Percentiles rank a stretch among this genome's conserved stretches.
Conservation (phyloP, 2,329 filamentous ascomycete genomes). For the Penicillium frequentans region DNA sequence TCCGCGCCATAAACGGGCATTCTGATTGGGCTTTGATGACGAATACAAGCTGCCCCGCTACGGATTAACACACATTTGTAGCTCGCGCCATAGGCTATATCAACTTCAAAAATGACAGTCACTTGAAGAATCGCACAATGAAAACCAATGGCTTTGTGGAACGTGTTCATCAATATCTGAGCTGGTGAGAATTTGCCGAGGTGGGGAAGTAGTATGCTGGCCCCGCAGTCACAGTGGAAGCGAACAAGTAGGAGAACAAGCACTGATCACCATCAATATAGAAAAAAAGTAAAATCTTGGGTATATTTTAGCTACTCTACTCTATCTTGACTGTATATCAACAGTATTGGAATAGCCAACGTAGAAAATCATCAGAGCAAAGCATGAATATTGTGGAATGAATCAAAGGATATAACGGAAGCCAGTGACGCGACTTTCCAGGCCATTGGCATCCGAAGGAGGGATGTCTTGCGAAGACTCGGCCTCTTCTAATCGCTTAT, state of each 20-base stretch:
- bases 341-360: neutral
- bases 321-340: neutral
- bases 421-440: constrained; percentile 11
- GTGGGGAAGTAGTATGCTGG: too few relatives aligned
- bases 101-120: too few relatives aligned
- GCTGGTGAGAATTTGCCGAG: too few relatives aligned
- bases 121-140: too few relatives aligned
- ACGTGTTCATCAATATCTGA: too few relatives aligned
- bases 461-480: constrained; percentile 13
- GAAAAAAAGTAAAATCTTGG: neutral
- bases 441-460: neutral
- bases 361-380: neutral
- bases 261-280: too few relatives aligned
- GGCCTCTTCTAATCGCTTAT: constrained; percentile 28
- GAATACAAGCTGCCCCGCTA: constrained; percentile 14
- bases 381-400: neutral
- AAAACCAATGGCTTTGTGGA: too few relatives aligned
- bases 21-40: constrained; percentile 19
- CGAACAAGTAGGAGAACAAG: too few relatives aligned
- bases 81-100: too few relatives aligned
- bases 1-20: constrained; percentile 1
- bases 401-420: constrained; percentile 25
- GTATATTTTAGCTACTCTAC: neutral
- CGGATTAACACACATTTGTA: neutral
- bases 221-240: too few relatives aligned